Evolutionary conservation across 768 basidiomycete species (phyloP).

Genomic region (Serpula lacrymans): DNA sequence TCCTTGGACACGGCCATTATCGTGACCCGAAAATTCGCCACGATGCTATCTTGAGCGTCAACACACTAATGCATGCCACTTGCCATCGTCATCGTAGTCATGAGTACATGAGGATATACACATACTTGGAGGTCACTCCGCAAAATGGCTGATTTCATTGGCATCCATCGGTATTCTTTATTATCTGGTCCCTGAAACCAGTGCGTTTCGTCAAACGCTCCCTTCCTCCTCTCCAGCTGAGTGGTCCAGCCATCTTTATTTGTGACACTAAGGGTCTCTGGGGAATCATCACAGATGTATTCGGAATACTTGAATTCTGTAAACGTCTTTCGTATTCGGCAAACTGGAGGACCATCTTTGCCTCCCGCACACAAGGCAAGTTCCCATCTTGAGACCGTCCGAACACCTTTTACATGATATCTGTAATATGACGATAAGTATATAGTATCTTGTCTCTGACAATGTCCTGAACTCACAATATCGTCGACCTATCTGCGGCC

Average conservation of each 20-base stretch:
- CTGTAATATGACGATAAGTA: conserved; percentile 10
- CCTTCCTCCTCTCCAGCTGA: conserved; percentile 12
- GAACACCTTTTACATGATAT: conserved; percentile 20
- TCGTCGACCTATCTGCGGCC: conserved; percentile 20
- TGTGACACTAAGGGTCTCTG: conserved; percentile 11
- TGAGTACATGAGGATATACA: too few species aligned
- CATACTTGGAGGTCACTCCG: conserved; percentile 22
- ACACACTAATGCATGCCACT: too few species aligned
- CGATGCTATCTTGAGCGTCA: conserved; percentile 12
- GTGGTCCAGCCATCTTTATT: conserved; percentile 7
- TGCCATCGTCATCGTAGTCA: too few species aligned
- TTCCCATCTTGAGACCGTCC: conserved; percentile 18
- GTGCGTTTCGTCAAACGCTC: conserved; percentile 5
- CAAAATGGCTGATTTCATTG: conserved; percentile 8
- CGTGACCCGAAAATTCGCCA: conserved; percentile 25
- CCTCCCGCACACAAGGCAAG: conserved; percentile 18
- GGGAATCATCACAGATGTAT: conserved; percentile 3
- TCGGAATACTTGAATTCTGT: conserved; percentile 1
- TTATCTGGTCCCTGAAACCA: conserved; percentile 23
- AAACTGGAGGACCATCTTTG: conserved; percentile 17
- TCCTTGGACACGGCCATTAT: conserved; percentile 22
- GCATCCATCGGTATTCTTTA: conserved; percentile 19
- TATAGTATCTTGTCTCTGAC: not conserved
- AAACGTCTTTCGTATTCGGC: conserved; percentile 19
- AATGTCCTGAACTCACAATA: conserved; percentile 11